These are phyloP conservation scores for Amesomyces nigricolor DNA, from an alignment of 2,329 filamentous ascomycete genomes.

Conservation along the genomic window DNA sequence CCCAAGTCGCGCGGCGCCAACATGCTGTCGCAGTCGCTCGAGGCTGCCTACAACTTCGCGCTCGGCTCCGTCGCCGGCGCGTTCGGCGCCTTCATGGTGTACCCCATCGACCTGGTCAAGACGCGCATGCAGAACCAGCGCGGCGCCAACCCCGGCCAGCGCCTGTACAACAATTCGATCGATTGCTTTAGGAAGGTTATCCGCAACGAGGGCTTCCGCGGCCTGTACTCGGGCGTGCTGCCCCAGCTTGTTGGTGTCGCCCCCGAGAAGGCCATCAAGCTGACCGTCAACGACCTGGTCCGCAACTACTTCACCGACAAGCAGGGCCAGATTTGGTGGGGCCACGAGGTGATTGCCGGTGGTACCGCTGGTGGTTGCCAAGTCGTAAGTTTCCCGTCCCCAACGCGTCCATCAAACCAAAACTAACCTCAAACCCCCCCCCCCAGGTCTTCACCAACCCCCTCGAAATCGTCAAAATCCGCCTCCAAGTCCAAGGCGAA, in stretches of 20 bases:
- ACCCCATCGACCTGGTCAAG: slow-evolving; percentile 97
- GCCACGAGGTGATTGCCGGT: slow-evolving; percentile 78
- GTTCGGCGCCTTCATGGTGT: slow-evolving; percentile 99
- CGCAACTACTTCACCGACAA: slow-evolving; percentile 68
- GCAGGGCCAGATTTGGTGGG: slow-evolving; percentile 65
- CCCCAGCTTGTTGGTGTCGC: slow-evolving; percentile 95
- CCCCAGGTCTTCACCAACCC: slow-evolving; percentile 91
- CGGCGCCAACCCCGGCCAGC: slow-evolving; percentile 71
- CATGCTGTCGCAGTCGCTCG: slow-evolving; percentile 59
- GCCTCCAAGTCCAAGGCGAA: slow-evolving; percentile 94
- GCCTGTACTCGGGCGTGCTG: slow-evolving; percentile 89
- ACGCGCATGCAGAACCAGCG: slow-evolving; percentile 98
- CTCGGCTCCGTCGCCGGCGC: slow-evolving; percentile 88
- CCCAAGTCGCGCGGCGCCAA: slow-evolving; percentile 50
- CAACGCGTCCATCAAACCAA: background rate
- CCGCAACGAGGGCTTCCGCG: slow-evolving; percentile 81
- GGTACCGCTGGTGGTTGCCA: slow-evolving; percentile 87
- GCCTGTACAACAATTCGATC: slow-evolving; percentile 93
- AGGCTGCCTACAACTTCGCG: slow-evolving; percentile 83
- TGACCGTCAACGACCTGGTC: slow-evolving; percentile 94
- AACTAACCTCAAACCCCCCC: slow-evolving; percentile 5
- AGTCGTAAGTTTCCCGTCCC: slow-evolving; percentile 63
- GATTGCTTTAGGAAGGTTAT: slow-evolving; percentile 94
- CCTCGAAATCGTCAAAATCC: slow-evolving; percentile 98
- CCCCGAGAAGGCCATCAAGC: slow-evolving; percentile 99